Percentiles rank a stretch among this genome's conserved stretches.
Conservation (phyloP, 805 yeast species). For the Nakazawaea ernobii region DNA sequence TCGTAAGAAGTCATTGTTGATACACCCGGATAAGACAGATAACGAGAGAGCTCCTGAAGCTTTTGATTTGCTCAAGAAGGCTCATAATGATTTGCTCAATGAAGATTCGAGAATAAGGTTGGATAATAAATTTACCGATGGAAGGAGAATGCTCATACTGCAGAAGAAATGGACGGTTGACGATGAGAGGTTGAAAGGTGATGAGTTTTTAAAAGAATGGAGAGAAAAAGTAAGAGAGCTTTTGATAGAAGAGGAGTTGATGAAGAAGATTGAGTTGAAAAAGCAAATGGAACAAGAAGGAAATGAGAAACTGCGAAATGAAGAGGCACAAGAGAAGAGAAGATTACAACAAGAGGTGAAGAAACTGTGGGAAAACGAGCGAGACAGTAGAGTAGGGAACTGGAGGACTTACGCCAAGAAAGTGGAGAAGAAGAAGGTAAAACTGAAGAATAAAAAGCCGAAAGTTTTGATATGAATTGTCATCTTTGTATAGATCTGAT, state of each 20-base stretch:
- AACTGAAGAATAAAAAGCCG: conserved; percentile 24
- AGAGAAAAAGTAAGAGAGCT: conserved; percentile 34
- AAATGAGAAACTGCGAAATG: conserved; percentile 26
- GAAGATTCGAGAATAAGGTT: conserved; percentile 34
- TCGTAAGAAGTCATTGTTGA: conserved; percentile 53
- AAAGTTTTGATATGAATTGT: conserved; percentile 32
- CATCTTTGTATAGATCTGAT: conserved; percentile 4
- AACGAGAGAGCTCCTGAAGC: conserved; percentile 59
- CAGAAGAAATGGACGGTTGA: conserved; percentile 30
- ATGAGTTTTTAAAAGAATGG: conserved; percentile 34
- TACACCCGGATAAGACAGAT: conserved; percentile 63
- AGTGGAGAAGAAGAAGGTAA: conserved; percentile 40
- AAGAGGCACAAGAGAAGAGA: conserved; percentile 25
- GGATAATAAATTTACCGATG: conserved; percentile 38
- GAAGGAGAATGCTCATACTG: conserved; percentile 30
- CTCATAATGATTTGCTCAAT: conserved; percentile 37
- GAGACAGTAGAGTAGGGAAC: conserved; percentile 51
- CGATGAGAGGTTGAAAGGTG: conserved; percentile 29
- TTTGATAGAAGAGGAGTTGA: conserved; percentile 40
- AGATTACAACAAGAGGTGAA: conserved; percentile 31
- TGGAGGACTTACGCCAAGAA: conserved; percentile 51
- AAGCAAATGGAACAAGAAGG: conserved; percentile 36
- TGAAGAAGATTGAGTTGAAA: conserved; percentile 35
- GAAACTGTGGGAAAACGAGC: conserved; percentile 52
- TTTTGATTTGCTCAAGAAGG: conserved; percentile 52